Percentiles rank a stretch among this genome's conserved stretches.
Conservation (phyloP, 2,329 filamentous ascomycete species). For the Magnaporthales sp. region DNA sequence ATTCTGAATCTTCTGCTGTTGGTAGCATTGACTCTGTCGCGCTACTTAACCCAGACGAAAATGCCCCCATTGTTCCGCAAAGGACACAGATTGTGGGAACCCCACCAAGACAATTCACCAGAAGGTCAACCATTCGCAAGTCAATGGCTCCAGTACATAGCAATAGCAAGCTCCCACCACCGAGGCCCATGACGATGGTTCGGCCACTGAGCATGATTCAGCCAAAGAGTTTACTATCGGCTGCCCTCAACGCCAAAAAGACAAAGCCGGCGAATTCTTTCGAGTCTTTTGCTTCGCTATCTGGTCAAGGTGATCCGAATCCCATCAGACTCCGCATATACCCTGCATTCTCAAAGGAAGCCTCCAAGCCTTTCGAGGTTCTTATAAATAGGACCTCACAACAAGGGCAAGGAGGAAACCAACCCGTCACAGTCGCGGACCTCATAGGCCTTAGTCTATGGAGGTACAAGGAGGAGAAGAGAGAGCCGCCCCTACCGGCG, state of each 20-base stretch:
- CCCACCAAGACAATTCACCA: constrained; percentile 49
- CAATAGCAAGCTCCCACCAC: constrained; percentile 61
- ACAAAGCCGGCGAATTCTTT: constrained; percentile 63
- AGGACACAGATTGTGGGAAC: constrained; percentile 53
- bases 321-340: constrained; percentile 73
- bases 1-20: constrained; percentile 56
- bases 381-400: constrained; percentile 62
- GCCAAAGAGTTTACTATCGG: constrained; percentile 62
- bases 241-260: constrained; percentile 64
- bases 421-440: constrained; percentile 64
- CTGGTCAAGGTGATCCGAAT: constrained; percentile 69
- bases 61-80: constrained; percentile 36
- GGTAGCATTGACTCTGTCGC: constrained; percentile 64
- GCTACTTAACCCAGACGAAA: constrained; percentile 53
- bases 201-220: constrained; percentile 58
- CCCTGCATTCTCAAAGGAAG: constrained; percentile 58
- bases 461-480: constrained; percentile 68
- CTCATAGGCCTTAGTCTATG: constrained; percentile 75
- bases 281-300: constrained; percentile 67
- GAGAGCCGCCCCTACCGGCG: constrained; percentile 54
- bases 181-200: constrained; percentile 56
- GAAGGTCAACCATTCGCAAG: constrained; percentile 56
- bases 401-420: constrained; percentile 52
- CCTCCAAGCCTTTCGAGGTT: constrained; percentile 60
- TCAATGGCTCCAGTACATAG: constrained; percentile 47